These are phyloP conservation scores for Nidularia pulvinata DNA, from an alignment of 768 basidiomycete genomes.

Conservation along the genomic window DNA sequence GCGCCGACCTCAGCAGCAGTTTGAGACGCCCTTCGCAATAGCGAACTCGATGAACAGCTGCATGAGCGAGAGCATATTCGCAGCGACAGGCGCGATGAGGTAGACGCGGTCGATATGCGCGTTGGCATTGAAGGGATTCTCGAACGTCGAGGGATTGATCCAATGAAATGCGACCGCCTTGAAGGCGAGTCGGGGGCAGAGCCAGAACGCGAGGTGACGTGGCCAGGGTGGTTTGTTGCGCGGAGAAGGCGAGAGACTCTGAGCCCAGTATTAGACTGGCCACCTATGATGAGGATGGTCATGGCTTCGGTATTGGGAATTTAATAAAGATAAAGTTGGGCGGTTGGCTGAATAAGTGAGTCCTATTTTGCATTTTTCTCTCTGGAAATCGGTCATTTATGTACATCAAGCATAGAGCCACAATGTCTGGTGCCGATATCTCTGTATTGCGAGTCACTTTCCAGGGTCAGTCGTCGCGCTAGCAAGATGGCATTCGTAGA, in stretches of 20 bases:
- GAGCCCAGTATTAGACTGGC: neutral
- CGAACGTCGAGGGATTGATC: slow-evolving; percentile 26
- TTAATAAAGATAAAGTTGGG: too few relatives aligned
- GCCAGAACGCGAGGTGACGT: slow-evolving; percentile 16
- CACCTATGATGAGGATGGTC: slow-evolving; percentile 2
- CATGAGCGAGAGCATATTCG: slow-evolving; percentile 5
- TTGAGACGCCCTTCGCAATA: slow-evolving; percentile 24
- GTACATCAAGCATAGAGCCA: too few relatives aligned
- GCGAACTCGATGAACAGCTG: slow-evolving; percentile 26
- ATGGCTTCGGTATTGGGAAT: too few relatives aligned
- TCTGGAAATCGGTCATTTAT: too few relatives aligned
- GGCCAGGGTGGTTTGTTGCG: slow-evolving; percentile 30
- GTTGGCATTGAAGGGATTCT: slow-evolving; percentile 24
- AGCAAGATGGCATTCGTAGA: too few relatives aligned
- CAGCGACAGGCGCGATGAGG: slow-evolving; percentile 19
- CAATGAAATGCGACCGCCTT: slow-evolving; percentile 31
- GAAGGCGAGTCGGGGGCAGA: slow-evolving; percentile 15
- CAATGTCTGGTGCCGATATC: too few relatives aligned
- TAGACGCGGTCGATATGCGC: slow-evolving; percentile 24
- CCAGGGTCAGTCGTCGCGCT: too few relatives aligned
- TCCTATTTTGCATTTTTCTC: too few relatives aligned
- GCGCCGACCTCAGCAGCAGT: slow-evolving; percentile 24
- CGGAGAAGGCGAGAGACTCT: slow-evolving; percentile 4
- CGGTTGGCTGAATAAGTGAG: too few relatives aligned
- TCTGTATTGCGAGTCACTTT: too few relatives aligned